Conservation (phyloP, 345 rosid genomes). For the Brassica incana region DNA sequence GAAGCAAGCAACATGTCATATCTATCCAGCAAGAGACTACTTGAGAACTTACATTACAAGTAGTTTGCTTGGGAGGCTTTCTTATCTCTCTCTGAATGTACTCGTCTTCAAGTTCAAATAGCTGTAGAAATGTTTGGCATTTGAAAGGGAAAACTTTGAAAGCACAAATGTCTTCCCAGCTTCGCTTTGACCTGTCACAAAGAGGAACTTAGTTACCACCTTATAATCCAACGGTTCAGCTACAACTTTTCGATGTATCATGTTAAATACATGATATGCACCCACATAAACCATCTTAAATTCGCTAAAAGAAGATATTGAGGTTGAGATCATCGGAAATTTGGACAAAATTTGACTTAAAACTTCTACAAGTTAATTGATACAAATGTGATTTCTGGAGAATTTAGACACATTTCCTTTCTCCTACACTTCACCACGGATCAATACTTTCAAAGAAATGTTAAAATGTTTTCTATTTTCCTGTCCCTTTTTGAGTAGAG, state of each 20-base stretch:
- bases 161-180: conserved; percentile 81
- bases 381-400: background rate
- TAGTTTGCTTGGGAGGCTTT: conserved; percentile 65
- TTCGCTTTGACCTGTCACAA: conserved; percentile 52
- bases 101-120: conserved; percentile 84
- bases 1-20: background rate
- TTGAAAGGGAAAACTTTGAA: conserved; percentile 78
- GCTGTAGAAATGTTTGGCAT: conserved; percentile 70
- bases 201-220: background rate
- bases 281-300: background rate
- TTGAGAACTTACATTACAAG: conserved; percentile 65
- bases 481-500: background rate
- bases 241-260: background rate
- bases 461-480: background rate
- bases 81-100: conserved; percentile 87
- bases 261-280: background rate
- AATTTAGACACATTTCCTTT: background rate
- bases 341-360: background rate
- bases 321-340: background rate
- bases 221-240: background rate
- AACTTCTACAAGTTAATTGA: background rate
- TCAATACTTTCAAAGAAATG: background rate
- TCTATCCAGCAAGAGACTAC: background rate
- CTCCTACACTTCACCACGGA: background rate
- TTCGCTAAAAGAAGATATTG: background rate